Evolutionary conservation across 306 rosid genomes (phyloP).

Genomic region (Pyrus betulifolia): DNA sequence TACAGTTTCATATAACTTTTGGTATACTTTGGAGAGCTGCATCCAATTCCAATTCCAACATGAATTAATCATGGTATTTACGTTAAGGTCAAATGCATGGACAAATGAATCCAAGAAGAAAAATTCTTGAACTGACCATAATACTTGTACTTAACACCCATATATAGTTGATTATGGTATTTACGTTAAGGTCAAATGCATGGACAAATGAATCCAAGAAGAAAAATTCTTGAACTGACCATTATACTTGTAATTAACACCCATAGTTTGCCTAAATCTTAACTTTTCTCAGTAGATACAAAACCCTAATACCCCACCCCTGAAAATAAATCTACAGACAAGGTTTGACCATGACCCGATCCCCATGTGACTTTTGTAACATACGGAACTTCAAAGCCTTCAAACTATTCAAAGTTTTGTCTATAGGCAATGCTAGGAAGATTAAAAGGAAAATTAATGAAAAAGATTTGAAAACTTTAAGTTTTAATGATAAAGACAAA

Average conservation of each 20-base stretch:
- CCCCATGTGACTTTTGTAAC: constrained; percentile 35
- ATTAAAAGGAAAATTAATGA: no score
- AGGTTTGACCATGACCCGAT: constrained; percentile 33
- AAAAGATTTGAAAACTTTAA: no score
- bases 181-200: neutral
- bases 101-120: neutral
- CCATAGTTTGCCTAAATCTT: neutral
- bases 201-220: neutral
- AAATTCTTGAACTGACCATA: neutral
- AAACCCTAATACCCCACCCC: neutral
- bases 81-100: constrained; percentile 1
- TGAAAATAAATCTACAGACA: neutral
- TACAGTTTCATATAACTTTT: neutral
- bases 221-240: neutral
- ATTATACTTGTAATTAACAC: neutral
- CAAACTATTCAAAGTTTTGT: neutral
- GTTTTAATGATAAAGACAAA: no score
- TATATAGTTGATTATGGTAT: neutral
- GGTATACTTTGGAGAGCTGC: neutral
- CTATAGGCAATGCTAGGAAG: neutral
- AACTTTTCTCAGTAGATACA: neutral
- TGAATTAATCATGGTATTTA: neutral
- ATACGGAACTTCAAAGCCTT: constrained; percentile 53
- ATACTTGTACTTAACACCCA: neutral
- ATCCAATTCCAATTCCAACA: neutral